Evolutionary conservation across 345 rosid genomes (phyloP), one percentile per base, ranked within the genome.

Genomic region (Barbarea vulgaris): DNA sequence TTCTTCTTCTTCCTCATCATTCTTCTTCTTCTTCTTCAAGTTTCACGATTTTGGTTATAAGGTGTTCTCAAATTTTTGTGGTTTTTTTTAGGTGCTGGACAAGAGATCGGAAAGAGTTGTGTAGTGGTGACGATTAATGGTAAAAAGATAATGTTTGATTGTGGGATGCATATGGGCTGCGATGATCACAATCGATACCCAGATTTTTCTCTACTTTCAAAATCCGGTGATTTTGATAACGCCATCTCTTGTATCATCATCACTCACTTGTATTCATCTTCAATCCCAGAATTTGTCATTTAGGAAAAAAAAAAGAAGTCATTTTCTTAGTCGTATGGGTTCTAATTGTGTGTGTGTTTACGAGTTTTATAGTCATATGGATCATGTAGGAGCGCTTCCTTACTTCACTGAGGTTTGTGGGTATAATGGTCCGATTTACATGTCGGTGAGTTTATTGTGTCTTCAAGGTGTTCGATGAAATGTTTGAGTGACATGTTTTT

Each of bases 91-190:
- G 98, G 98, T 10, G 99, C 98, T 50, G 99, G 99, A 7, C 97
- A 92, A 81, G 98, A 90, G 75, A 88, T 95, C 4, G 98, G 98
- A 15, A 95, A 95, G 88, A 95, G 98, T 87, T 95, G 98, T 57
- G 94, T 80, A 24, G 88, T 95, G n/a, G 99, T 89, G 37, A 78
- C 89, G 28, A 86, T 95, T 81, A 89, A 90, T 10, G 93, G 94
- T 28, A 90, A 90, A 83, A 83, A 79, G 64, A 87, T 92, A 63
- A 95, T 95, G 98, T 95, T 95, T 36, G 99, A 95, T 71, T 95
- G 97, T 69, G 98, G 98, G 63, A 92, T 95, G 99, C 97, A 92
- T 75, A 92, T 95, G 98, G 99, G 96, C 41, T 83, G 85, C 77
- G 82, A 81, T 50, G 99, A 90, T 78, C 89, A 80, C 41, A 88